Base-by-base conservation (phyloP, 2,329 filamentous ascomycete species). In the Pezicula carpinea region DNA sequence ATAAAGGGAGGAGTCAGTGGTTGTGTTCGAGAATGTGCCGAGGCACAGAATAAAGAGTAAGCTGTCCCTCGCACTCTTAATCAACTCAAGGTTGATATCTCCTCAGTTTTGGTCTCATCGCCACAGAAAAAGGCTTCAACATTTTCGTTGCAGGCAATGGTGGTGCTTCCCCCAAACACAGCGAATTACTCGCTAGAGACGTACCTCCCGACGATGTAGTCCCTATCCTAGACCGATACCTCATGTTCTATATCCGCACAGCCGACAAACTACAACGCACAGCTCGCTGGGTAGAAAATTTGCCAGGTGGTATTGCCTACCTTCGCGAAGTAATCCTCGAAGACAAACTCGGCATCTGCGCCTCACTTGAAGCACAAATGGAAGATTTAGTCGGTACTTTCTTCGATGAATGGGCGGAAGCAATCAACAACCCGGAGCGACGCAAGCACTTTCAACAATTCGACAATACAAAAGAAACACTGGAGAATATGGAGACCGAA, bases 161-260 rank as follows among this genome's bases (percentile, higher is more conserved):
- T 44, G 90, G 91, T 49, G 89, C 89, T 14, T 92, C 88, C 56
- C 90, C 90, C 4, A 75, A 79, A 32, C 90, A 96, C 63, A 82
- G 85, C 1, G 88, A 95, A 58, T 75, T 96, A 2, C 77, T 96
- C 1, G 89, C 88, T 50, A 91, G 90, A 63, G 89, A 96, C 58
- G 89, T 95, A 0, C 81, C 88, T 0, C 86, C 88, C 0, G 82
- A 88, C 43, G 86, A 95, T 59, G 83, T 95, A 7, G 76, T 95
- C 7, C 82, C 88, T 1, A 86, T 96, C 48, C 73, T 96, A 3
- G 91, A 96, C 65, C 83, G 91, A 38, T 96, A 93, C 62, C 77
- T 96, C 19, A 89, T 91, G 69, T 92, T 96, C 73, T 96, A 96
- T 69, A 93, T 96, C 59, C 87, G 89, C 55, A 95, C 91, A 0